Evolutionary conservation across 2,329 filamentous ascomycete species (phyloP).

Genomic region (Hortaea werneckii): DNA sequence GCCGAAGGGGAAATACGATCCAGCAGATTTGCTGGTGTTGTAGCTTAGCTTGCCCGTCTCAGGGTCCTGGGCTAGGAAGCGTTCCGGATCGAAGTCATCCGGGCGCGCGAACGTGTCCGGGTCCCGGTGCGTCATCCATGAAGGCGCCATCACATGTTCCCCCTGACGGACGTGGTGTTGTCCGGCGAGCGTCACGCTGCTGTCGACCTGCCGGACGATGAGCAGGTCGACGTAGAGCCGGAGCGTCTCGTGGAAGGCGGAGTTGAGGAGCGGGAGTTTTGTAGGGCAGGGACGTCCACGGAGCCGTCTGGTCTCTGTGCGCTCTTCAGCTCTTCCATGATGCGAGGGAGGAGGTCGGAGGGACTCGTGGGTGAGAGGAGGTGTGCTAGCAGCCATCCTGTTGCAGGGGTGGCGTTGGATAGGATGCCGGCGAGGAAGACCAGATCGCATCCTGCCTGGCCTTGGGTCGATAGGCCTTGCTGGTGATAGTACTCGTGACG

Average conservation of each 20-base stretch:
- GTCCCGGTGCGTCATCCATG: conserved; percentile 15
- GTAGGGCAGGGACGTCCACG: conserved; percentile 12
- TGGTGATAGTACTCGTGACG: conserved; percentile 12
- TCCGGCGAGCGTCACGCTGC: conserved; percentile 1
- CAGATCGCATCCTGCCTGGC: conserved; percentile 12
- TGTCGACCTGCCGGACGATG: conserved; percentile 14
- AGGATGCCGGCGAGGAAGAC: conserved; percentile 18
- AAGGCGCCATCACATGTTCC: conserved; percentile 14
- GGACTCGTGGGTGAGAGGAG: conserved; percentile 15
- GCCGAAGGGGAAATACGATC: conserved; percentile 18
- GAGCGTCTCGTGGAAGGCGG: conserved; percentile 20
- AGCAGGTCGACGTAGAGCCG: conserved; percentile 19
- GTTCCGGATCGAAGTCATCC: conserved; percentile 13
- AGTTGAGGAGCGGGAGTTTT: conserved; percentile 18
- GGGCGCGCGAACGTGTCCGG: conserved; percentile 8
- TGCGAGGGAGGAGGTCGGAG: conserved; percentile 3
- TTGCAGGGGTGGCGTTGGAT: conserved; percentile 19
- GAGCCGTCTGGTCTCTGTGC: conserved; percentile 9
- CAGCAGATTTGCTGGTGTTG: conserved; percentile 4
- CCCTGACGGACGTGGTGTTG: conserved; percentile 5
- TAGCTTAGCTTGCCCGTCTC: conserved; percentile 13
- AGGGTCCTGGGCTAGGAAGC: conserved; percentile 11
- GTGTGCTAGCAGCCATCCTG: conserved; percentile 21
- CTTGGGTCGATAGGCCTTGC: conserved; percentile 7
- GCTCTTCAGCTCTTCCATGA: conserved; percentile 15